Percentiles rank a stretch among this genome's conserved stretches.
Evolutionary conservation across 2,329 filamentous ascomycete species (phyloP).

Genomic region (Endocalyx cinctus): DNA sequence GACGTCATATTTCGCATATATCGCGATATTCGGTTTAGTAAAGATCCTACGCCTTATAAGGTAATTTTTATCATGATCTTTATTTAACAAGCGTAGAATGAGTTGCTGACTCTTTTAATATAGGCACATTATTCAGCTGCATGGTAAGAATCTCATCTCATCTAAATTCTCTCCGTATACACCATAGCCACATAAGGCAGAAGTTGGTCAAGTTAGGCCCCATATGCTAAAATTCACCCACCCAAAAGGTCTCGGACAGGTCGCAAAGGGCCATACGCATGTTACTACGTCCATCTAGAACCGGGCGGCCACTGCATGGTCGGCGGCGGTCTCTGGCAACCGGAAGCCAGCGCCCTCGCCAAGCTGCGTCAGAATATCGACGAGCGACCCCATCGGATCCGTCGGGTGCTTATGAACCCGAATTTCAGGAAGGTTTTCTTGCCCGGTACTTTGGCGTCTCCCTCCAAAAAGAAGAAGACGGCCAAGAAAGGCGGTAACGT

Average conservation of each 20-base stretch:
- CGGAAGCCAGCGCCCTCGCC: conserved; percentile 61
- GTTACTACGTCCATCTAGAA: conserved; percentile 82
- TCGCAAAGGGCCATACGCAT: conserved; percentile 80
- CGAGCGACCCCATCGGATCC: conserved; percentile 64
- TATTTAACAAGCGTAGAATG: no score
- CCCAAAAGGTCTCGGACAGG: conserved; percentile 70
- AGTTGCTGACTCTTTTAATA: not conserved
- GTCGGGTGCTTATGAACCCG: conserved; percentile 58
- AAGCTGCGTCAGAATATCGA: conserved; percentile 72
- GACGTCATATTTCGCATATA: conserved; percentile 87
- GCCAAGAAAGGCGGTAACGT: conserved; percentile 3
- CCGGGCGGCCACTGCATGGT: conserved; percentile 65
- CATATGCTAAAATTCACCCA: conserved; percentile 3
- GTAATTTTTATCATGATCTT: conserved; percentile 40
- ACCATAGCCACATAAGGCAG: no score
- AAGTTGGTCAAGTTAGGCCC: no score
- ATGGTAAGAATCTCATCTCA: no score
- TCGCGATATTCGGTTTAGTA: conserved; percentile 78
- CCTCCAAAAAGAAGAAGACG: no score
- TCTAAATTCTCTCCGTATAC: no score
- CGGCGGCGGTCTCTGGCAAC: conserved; percentile 79
- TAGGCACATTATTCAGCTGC: conserved; percentile 79
- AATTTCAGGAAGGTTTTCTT: conserved; percentile 63
- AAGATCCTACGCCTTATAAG: conserved; percentile 85
- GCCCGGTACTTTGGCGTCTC: no score